phyloP scores from a whole-genome alignment of 768 basidiomycete genomes.

The Bullera alba region DNA sequence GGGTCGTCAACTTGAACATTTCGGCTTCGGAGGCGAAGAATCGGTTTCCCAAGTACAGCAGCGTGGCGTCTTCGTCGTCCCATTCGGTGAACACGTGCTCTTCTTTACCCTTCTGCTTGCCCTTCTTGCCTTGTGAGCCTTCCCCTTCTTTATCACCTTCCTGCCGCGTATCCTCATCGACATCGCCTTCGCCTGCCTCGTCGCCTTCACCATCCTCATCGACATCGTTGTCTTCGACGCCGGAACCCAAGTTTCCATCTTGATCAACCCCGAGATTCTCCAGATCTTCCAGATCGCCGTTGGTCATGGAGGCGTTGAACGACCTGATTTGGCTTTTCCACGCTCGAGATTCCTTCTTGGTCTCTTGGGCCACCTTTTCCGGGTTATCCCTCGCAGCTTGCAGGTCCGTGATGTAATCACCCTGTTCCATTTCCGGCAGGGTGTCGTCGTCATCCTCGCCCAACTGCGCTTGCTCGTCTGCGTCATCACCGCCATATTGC shows the following conservation, averaged over 20 bases:
- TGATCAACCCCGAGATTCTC: conserved; percentile 7
- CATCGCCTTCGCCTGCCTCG: conserved; percentile 2
- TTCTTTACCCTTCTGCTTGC: conserved; percentile 1
- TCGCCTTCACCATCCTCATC: conserved; percentile 1
- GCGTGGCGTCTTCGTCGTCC: conserved; percentile 21
- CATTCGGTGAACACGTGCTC: conserved; percentile 19
- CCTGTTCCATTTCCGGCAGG: conserved; percentile 46
- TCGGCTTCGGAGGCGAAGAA: conserved; percentile 18
- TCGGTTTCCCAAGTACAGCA: conserved; percentile 11
- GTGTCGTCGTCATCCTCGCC: conserved; percentile 18
- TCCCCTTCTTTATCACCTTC: conserved; percentile 6
- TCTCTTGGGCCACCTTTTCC: not conserved
- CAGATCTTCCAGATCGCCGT: not conserved
- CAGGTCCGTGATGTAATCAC: conserved; percentile 12
- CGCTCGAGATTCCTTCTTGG: not conserved
- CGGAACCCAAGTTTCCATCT: not conserved
- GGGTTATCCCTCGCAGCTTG: conserved; percentile 10
- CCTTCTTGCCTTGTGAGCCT: conserved; percentile 6
- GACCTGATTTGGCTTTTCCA: not conserved
- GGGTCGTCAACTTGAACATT: conserved; percentile 6
- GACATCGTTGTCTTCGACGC: not conserved
- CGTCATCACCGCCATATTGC: conserved; percentile 25
- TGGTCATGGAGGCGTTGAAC: not conserved
- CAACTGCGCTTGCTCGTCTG: conserved; percentile 42
- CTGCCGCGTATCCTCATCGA: conserved; percentile 8